Evolutionary conservation across 2,329 filamentous ascomycete species (phyloP).

Genomic region (Fusarium setosum): DNA sequence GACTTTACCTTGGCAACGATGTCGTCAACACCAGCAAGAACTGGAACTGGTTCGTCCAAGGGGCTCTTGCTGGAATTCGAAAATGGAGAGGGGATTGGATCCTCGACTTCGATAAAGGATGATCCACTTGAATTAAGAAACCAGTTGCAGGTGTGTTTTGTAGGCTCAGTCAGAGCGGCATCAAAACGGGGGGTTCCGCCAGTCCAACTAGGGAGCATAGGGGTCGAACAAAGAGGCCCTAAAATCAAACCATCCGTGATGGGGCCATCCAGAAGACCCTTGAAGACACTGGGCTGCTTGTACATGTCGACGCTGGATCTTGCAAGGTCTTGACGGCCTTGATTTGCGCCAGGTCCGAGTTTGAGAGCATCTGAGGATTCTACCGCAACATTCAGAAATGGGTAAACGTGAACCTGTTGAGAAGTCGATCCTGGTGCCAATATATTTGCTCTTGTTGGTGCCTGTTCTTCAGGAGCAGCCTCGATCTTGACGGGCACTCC

Average conservation of each 20-base stretch:
- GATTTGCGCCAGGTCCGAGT: neutral
- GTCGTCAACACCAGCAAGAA: neutral
- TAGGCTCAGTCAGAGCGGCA: neutral
- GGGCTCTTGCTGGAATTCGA: neutral
- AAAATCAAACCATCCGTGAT: neutral
- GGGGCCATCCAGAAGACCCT: neutral
- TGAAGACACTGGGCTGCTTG: neutral
- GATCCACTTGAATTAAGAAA: neutral
- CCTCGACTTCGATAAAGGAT: neutral
- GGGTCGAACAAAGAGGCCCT: neutral
- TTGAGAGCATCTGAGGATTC: neutral
- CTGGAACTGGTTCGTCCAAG: neutral
- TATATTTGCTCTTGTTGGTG: neutral
- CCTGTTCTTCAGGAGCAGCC: neutral
- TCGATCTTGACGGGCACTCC: neutral
- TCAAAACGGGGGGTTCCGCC: slow-evolving; percentile 1
- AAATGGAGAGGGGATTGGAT: neutral
- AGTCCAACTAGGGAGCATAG: neutral
- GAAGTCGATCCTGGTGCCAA: neutral
- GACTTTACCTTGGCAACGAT: neutral
- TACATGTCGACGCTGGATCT: neutral
- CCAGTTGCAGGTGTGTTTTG: neutral
- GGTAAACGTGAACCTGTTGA: neutral
- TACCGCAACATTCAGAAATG: neutral
- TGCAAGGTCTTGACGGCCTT: neutral